Conservation (phyloP, 805 yeast species). For the Schwanniomyces yamadae region DNA sequence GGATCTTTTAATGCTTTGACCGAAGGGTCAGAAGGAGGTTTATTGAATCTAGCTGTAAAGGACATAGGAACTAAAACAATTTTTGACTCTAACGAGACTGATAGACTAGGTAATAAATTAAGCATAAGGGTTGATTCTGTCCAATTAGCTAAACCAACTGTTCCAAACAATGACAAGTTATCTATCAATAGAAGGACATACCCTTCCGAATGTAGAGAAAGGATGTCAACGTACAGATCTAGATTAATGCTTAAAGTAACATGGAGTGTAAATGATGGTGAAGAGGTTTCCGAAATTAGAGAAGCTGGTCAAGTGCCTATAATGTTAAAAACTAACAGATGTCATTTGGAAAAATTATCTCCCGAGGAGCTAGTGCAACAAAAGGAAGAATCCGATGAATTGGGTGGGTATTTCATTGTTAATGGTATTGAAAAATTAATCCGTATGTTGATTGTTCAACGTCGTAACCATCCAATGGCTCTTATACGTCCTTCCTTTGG, state of each 20-base stretch:
- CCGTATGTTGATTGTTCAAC: constrained; percentile 96
- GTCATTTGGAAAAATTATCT: constrained; percentile 81
- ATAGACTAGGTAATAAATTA: constrained; percentile 80
- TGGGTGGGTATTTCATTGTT: constrained; percentile 94
- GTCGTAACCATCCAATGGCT: constrained; percentile 98
- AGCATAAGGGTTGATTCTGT: constrained; percentile 85
- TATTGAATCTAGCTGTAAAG: constrained; percentile 77
- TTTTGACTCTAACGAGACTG: constrained; percentile 73
- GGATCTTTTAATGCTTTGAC: constrained; percentile 96
- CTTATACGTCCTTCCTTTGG: constrained; percentile 91
- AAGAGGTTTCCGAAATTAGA: constrained; percentile 74
- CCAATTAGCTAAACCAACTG: constrained; percentile 80
- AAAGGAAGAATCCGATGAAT: constrained; percentile 91
- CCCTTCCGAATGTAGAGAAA: constrained; percentile 85
- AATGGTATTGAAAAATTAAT: constrained; percentile 96
- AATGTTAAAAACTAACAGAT: constrained; percentile 88
- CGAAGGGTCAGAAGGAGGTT: constrained; percentile 82
- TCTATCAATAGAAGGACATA: constrained; percentile 74
- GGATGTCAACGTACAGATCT: constrained; percentile 80
- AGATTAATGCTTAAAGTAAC: constrained; percentile 73
- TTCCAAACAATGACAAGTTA: constrained; percentile 66
- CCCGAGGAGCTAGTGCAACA: constrained; percentile 76
- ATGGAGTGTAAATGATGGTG: constrained; percentile 88
- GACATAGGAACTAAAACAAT: constrained; percentile 87
- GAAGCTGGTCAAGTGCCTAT: constrained; percentile 91